These are phyloP conservation scores for Clavispora santaluciae DNA, from an alignment of 805 yeast species.

Conservation along the genomic window DNA sequence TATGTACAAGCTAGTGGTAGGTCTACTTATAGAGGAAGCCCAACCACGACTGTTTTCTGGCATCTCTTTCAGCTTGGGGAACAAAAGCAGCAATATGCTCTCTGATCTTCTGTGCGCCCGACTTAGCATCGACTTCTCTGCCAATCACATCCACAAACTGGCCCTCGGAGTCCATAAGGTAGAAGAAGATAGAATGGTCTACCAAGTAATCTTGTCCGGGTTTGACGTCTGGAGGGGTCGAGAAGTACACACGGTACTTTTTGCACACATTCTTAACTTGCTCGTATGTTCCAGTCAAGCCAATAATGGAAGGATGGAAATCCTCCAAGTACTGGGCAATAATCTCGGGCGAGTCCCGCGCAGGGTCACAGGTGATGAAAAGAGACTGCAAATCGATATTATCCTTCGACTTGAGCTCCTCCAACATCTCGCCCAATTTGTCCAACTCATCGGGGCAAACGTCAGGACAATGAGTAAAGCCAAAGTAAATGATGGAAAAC, in stretches of 20 bases:
- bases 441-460: conserved; percentile 98
- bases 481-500: conserved; percentile 87
- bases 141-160: conserved; percentile 93
- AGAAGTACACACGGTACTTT: conserved; percentile 87
- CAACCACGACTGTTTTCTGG: conserved; percentile 56
- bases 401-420: conserved; percentile 50
- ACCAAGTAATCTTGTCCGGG: conserved; percentile 96
- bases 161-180: conserved; percentile 98
- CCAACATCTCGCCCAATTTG: conserved; percentile 72
- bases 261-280: conserved; percentile 82
- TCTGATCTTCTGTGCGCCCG: conserved; percentile 72
- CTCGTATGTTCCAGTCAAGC: conserved; percentile 88
- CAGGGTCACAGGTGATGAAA: conserved; percentile 96
- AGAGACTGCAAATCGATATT: conserved; percentile 71
- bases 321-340: conserved; percentile 77
- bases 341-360: conserved; percentile 85
- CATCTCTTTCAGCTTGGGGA: conserved; percentile 67
- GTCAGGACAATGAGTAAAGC: conserved; percentile 97
- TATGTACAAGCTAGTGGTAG: neutral
- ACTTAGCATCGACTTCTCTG: conserved; percentile 75
- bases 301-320: conserved; percentile 85
- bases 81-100: conserved; percentile 71
- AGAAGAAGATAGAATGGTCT: conserved; percentile 95
- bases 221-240: conserved; percentile 92
- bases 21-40: conserved; percentile 49